These are phyloP conservation scores for Neltuma alba DNA, from an alignment of 306 rosid genomes.

Conservation along the genomic window DNA sequence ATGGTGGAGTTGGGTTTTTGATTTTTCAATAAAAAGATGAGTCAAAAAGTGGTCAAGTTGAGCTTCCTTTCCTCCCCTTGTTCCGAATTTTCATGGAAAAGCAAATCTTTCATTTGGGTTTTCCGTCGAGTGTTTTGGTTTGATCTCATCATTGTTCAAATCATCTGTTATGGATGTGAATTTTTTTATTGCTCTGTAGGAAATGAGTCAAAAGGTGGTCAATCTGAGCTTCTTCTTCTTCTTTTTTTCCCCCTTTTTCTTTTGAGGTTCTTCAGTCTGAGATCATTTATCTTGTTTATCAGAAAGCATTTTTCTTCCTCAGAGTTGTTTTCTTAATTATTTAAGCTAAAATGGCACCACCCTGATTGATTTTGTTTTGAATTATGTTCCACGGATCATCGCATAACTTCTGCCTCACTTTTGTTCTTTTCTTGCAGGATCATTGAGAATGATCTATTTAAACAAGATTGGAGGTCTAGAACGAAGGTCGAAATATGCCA, in stretches of 20 bases:
- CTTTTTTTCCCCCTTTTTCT: too few species aligned
- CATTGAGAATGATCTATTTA: conserved; percentile 76
- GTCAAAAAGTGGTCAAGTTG: background rate
- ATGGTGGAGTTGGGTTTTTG: background rate
- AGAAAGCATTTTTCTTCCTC: background rate
- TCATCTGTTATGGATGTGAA: background rate
- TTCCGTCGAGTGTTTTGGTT: background rate
- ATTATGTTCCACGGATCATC: background rate
- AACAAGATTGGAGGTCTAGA: conserved; percentile 92
- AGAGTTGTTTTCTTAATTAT: background rate
- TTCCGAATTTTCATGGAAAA: background rate
- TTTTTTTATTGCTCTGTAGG: background rate
- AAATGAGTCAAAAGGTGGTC: background rate
- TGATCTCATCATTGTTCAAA: background rate
- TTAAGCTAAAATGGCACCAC: background rate
- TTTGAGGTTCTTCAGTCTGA: background rate
- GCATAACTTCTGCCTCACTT: background rate
- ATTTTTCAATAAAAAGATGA: too few species aligned
- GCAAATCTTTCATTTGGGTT: too few species aligned
- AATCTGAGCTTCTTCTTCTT: background rate
- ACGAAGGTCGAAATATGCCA: conserved; percentile 56
- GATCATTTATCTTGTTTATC: background rate
- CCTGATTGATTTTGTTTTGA: background rate
- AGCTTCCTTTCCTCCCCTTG: background rate
- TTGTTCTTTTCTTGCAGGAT: conserved; percentile 47